A percentile compares a stretch with the other conserved stretches of the same genome.
Conservation (phyloP, 208 protist genomes). For the Trypanosoma caninum region DNA sequence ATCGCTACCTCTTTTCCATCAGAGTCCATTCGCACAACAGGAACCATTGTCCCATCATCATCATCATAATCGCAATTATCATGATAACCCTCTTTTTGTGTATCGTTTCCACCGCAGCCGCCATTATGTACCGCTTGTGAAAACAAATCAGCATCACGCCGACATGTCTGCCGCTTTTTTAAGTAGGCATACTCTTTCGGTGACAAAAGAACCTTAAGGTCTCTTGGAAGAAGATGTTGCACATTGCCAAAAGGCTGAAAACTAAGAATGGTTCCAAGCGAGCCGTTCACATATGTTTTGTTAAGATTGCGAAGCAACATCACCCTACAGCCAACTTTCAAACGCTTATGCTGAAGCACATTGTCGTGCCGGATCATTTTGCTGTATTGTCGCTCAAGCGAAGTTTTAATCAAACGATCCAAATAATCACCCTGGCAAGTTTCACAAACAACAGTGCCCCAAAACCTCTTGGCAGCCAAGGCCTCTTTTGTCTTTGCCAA, state of each 20-base stretch:
- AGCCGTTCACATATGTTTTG: slow-evolving; percentile 64
- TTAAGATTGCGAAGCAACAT: slow-evolving; percentile 86
- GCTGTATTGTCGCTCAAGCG: slow-evolving; percentile 27
- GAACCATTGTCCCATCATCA: slow-evolving; percentile 26
- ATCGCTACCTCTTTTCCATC: slow-evolving; percentile 60
- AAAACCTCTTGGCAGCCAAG: slow-evolving; percentile 5
- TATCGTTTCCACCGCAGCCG: too few species aligned
- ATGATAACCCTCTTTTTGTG: not conserved
- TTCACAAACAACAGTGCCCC: slow-evolving; percentile 20
- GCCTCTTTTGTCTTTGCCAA: slow-evolving; percentile 1
- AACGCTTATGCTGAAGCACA: slow-evolving; percentile 58
- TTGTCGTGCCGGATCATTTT: slow-evolving; percentile 38
- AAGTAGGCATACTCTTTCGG: slow-evolving; percentile 3
- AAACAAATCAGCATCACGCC: not conserved
- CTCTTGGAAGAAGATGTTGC: slow-evolving; percentile 35
- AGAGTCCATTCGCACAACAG: slow-evolving; percentile 75
- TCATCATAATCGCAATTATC: not conserved
- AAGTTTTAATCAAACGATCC: slow-evolving; percentile 4
- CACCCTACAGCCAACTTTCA: slow-evolving; percentile 85
- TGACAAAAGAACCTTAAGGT: slow-evolving; percentile 18
- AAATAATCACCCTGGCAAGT: slow-evolving; percentile 9
- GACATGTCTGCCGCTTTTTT: not conserved
- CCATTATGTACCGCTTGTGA: too few species aligned
- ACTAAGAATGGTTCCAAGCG: slow-evolving; percentile 62
- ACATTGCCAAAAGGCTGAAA: slow-evolving; percentile 39